Base-by-base conservation (phyloP, 148 eudicot species). In the Hydrangea macrophylla region DNA sequence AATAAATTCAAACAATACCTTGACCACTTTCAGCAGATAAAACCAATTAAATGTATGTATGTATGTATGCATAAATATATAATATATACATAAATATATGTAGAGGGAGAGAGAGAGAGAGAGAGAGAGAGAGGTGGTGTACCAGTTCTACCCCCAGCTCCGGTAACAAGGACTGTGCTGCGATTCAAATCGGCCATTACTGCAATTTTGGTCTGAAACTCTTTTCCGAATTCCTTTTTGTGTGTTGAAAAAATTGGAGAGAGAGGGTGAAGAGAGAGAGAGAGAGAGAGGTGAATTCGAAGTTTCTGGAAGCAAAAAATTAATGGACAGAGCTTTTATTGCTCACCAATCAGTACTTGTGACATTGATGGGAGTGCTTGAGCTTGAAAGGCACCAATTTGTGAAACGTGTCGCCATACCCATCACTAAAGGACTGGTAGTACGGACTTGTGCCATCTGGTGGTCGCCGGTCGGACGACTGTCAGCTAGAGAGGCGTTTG, bases 91-190 rank as follows among this genome's bases (percentile, higher is more conserved):
- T 15, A 45, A 1, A 45, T 2, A 45, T 5, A 45, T 2, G 4
- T 17, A 18, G 17, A 48, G 22, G 5, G 15, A n/a, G n/a, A n/a
- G n/a, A n/a, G 0, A 3, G 3, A 2, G 1, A 42, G 9, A 3
- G 36, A 64, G 3, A 22, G 17, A 50, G 23, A 32, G 24, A 2
- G 20, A 18, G 12, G 18, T 48, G 23, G 9, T n/a, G 18, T 78
- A 92, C 96, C 95, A 64, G 92, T 89, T 78, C 95, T 78, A 48
- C 96, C 96, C 68, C 81, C 90, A 44, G 97, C 96, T 6, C 92
- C 95, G 15, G 95, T 85, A 55, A 92, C 86, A 54, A 92, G 97
- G 55, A 86, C 92, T 44, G 86, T 83, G 64, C 73, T 76, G 62
- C 66, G 78, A 75, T 24, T 80, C 32, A 51, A 74, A 66, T 83